These are phyloP conservation scores for Celoporthe dispersa DNA, from an alignment of 2,329 filamentous ascomycete species.

Conservation along the genomic window DNA sequence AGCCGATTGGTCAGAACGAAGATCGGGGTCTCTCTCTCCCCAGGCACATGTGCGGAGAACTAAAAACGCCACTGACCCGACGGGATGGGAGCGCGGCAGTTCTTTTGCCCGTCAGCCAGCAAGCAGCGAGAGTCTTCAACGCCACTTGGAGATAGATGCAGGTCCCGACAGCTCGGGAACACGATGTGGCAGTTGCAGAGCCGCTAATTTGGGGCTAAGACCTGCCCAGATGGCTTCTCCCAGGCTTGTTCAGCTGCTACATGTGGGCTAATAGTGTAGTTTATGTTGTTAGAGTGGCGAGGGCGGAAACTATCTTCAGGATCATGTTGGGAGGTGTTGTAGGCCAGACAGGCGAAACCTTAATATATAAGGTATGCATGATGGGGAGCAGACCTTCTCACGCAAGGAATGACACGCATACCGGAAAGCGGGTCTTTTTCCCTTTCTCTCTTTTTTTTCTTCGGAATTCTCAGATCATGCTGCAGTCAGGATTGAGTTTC, in stretches of 20 bases:
- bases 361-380: background rate
- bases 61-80: background rate
- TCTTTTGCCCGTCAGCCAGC: background rate
- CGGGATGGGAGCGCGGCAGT: slow-evolving; percentile 10
- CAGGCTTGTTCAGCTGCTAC: background rate
- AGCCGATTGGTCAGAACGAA: background rate
- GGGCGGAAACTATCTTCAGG: background rate
- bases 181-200: background rate
- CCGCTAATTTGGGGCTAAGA: background rate
- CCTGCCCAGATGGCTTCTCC: background rate
- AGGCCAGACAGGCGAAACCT: background rate
- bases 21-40: background rate
- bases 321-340: background rate
- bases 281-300: background rate
- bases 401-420: too few relatives aligned
- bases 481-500: too few relatives aligned
- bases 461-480: background rate
- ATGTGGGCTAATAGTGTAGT: background rate
- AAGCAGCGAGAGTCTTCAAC: background rate
- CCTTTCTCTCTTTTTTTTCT: too few relatives aligned
- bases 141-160: background rate
- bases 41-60: background rate
- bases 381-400: background rate
- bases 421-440: background rate
- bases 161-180: background rate